These are phyloP conservation scores for Mortierella sp. DNA, from an alignment of 371 early-diverging fungal species.

Conservation along the genomic window DNA sequence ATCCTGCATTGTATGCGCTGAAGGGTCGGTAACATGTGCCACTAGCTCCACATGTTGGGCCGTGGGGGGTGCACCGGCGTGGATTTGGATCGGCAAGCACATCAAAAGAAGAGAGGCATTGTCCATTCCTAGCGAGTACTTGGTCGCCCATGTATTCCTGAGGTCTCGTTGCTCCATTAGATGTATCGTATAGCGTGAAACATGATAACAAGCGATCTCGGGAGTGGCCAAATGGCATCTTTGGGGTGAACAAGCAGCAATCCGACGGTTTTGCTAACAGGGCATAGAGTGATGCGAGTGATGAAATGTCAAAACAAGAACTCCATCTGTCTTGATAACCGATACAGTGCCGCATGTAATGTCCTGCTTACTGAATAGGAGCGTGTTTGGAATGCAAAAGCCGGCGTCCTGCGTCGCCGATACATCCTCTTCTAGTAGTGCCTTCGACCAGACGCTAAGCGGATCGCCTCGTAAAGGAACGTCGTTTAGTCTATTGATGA, in stretches of 20 bases:
- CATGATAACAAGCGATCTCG: conserved; percentile 60
- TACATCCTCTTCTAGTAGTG: background rate
- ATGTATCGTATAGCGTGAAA: conserved; percentile 55
- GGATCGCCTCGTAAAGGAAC: conserved; percentile 52
- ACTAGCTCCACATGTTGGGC: conserved; percentile 12
- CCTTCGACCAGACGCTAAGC: conserved; percentile 21
- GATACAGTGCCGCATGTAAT: background rate
- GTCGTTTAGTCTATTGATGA: conserved; percentile 67
- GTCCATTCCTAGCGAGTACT: conserved; percentile 29
- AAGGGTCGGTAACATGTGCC: conserved; percentile 68
- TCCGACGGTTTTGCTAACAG: conserved; percentile 34
- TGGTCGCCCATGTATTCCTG: conserved; percentile 9
- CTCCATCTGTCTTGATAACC: no score
- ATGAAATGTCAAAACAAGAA: background rate
- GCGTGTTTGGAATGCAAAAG: conserved; percentile 42
- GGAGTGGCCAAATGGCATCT: conserved; percentile 65
- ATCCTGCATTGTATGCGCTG: conserved; percentile 61
- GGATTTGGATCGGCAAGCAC: conserved; percentile 23
- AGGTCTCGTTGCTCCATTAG: conserved; percentile 1
- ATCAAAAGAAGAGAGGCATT: conserved; percentile 33
- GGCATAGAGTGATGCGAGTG: background rate
- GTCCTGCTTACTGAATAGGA: conserved; percentile 29
- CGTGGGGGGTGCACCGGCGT: conserved; percentile 9
- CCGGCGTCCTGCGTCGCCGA: conserved; percentile 14
- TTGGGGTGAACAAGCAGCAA: conserved; percentile 64